These are phyloP conservation scores for Dictyostelium capitatum DNA, from an alignment of 78 protist species.

Conservation along the genomic window DNA sequence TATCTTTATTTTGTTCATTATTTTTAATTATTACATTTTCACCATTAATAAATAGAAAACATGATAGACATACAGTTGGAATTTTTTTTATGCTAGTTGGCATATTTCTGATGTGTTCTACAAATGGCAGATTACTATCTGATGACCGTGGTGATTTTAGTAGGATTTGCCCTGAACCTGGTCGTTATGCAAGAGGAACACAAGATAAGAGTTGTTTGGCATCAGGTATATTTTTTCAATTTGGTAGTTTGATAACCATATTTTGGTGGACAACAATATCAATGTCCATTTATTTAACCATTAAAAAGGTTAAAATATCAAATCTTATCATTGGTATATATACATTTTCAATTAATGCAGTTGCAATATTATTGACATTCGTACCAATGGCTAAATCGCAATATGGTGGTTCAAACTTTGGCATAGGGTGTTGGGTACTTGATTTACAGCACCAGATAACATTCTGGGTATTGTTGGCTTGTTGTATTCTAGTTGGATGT, in stretches of 20 bases:
- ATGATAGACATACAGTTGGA: neutral
- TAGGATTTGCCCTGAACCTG: neutral
- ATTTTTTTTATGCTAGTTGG: neutral
- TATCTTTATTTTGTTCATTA: neutral
- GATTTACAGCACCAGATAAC: neutral
- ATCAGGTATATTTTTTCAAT: slow-evolving; percentile 1
- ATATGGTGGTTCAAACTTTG: neutral
- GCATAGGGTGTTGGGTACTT: neutral
- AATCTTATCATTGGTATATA: neutral
- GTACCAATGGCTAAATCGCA: neutral
- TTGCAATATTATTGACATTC: slow-evolving; percentile 1
- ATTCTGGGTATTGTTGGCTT: slow-evolving; percentile 26
- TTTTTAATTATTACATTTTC: neutral
- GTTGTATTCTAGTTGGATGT: neutral
- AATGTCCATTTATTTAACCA: neutral
- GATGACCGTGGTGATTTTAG: neutral
- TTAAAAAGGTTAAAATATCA: neutral
- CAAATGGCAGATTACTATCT: neutral
- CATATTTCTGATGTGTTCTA: too few relatives aligned
- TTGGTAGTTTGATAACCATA: neutral
- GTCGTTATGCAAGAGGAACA: neutral
- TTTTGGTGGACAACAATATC: neutral
- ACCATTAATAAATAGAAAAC: neutral
- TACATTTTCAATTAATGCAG: neutral
- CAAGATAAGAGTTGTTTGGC: neutral